These are phyloP conservation scores for Crepidotus variabilis DNA, from an alignment of 768 basidiomycete genomes.

Conservation along the genomic window DNA sequence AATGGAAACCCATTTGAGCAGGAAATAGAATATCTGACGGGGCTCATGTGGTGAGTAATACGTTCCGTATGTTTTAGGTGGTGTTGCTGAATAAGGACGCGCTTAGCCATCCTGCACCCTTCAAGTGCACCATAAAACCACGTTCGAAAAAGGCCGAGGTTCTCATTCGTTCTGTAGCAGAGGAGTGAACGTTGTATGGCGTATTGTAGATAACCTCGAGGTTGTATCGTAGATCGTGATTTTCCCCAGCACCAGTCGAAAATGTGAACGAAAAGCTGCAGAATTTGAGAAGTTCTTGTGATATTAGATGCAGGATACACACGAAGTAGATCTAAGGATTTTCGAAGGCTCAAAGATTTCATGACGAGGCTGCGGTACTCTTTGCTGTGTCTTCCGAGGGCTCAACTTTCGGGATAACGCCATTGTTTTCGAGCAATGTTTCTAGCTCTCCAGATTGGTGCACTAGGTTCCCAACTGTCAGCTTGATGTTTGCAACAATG, in stretches of 20 bases:
- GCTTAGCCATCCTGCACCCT: slow-evolving; percentile 21
- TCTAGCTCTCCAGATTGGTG: slow-evolving; percentile 95
- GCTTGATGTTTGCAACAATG: slow-evolving; percentile 4
- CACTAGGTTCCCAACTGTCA: slow-evolving; percentile 49
- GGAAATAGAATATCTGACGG: slow-evolving; percentile 2
- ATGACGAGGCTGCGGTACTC: too few relatives aligned
- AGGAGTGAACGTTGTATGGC: neutral
- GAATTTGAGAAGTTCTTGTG: too few relatives aligned
- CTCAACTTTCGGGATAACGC: slow-evolving; percentile 57
- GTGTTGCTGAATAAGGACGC: neutral
- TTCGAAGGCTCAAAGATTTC: neutral
- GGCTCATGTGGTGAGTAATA: slow-evolving; percentile 2
- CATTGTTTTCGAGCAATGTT: slow-evolving; percentile 66
- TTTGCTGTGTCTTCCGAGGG: too few relatives aligned
- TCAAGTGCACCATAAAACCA: slow-evolving; percentile 24
- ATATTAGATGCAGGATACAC: neutral
- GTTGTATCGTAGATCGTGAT: too few relatives aligned
- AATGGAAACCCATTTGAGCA: slow-evolving; percentile 11
- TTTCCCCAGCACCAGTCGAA: too few relatives aligned
- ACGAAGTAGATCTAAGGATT: neutral
- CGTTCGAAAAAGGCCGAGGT: slow-evolving; percentile 16
- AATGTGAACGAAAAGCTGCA: too few relatives aligned
- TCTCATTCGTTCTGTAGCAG: slow-evolving; percentile 15
- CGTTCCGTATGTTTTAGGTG: neutral
- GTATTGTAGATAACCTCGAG: too few relatives aligned